Conservation (phyloP, 2,329 filamentous ascomycete species). For the Tympanopsis confertula region DNA sequence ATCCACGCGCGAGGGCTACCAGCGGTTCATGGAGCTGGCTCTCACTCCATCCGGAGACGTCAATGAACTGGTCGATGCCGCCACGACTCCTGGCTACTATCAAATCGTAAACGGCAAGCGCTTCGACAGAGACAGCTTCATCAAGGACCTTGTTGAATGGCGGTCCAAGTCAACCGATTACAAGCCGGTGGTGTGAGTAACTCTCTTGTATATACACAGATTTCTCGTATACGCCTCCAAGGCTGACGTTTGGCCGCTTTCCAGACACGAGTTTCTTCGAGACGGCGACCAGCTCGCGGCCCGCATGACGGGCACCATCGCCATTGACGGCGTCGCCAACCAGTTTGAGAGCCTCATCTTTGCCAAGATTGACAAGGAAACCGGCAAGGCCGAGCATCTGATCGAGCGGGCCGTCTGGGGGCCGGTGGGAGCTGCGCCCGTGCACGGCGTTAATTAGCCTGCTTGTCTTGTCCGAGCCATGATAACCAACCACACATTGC, state of each 20-base stretch:
- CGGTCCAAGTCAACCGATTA: conserved; percentile 13
- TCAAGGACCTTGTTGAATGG: conserved; percentile 13
- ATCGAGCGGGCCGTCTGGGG: conserved; percentile 15
- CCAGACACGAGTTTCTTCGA: conserved; percentile 14
- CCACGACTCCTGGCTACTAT: conserved; percentile 7
- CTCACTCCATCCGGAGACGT: conserved; percentile 8
- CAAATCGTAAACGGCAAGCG: conserved; percentile 12
- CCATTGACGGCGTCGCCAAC: conserved; percentile 10
- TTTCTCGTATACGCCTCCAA: not conserved
- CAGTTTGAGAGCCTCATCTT: conserved; percentile 17
- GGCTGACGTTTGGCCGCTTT: not conserved
- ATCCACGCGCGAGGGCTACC: conserved; percentile 11
- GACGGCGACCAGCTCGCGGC: conserved; percentile 16
- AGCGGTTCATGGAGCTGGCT: conserved; percentile 11
- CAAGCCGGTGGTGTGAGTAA: conserved; percentile 13
- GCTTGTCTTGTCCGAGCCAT: too few relatives aligned
- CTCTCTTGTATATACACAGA: not conserved
- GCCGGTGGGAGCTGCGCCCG: conserved; percentile 3
- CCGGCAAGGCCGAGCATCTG: conserved; percentile 14
- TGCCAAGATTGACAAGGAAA: conserved; percentile 12
- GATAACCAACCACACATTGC: too few relatives aligned
- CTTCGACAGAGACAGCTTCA: conserved; percentile 7
- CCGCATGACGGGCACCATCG: conserved; percentile 15
- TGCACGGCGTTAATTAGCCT: conserved; percentile 3
- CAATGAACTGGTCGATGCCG: conserved; percentile 5